phyloP scores from a whole-genome alignment of 129 eudicot genomes.

The Saposhnikovia divaricata region DNA sequence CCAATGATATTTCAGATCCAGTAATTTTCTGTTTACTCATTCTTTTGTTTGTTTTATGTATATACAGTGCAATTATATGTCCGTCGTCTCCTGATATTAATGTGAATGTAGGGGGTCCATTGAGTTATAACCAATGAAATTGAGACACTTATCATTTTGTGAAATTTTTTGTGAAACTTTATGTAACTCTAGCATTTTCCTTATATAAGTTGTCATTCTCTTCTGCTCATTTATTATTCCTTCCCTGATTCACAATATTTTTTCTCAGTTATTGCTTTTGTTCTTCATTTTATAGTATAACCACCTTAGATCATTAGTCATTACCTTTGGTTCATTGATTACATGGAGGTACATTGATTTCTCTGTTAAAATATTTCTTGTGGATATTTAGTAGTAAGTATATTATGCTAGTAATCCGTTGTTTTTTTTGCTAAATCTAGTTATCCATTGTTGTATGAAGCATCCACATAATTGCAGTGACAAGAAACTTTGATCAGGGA shows the following conservation, averaged over 20 bases:
- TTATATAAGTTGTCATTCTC: background rate
- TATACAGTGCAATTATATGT: background rate
- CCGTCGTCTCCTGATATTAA: background rate
- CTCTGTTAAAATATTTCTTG: background rate
- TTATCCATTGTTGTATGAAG: background rate
- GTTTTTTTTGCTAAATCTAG: background rate
- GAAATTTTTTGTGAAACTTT: too few relatives aligned
- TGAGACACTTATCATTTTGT: too few relatives aligned
- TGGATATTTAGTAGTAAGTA: background rate
- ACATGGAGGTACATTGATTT: slow-evolving; percentile 15
- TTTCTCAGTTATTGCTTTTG: background rate
- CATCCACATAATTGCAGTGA: background rate
- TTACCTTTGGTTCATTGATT: background rate
- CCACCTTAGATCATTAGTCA: background rate
- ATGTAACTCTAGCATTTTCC: too few relatives aligned
- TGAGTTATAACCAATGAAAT: too few relatives aligned
- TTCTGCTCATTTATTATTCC: slow-evolving; percentile 4
- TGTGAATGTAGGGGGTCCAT: too few relatives aligned
- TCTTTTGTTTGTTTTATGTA: background rate
- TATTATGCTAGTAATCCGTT: background rate
- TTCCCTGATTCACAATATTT: background rate
- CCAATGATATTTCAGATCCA: slow-evolving; percentile 1
- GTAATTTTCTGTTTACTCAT: slow-evolving; percentile 5
- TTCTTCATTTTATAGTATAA: background rate
- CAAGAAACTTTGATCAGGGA: background rate